Evolutionary conservation across 2,329 filamentous ascomycete species (phyloP), one percentile per base, ranked within the genome.

Genomic region (Claviceps sp.): DNA sequence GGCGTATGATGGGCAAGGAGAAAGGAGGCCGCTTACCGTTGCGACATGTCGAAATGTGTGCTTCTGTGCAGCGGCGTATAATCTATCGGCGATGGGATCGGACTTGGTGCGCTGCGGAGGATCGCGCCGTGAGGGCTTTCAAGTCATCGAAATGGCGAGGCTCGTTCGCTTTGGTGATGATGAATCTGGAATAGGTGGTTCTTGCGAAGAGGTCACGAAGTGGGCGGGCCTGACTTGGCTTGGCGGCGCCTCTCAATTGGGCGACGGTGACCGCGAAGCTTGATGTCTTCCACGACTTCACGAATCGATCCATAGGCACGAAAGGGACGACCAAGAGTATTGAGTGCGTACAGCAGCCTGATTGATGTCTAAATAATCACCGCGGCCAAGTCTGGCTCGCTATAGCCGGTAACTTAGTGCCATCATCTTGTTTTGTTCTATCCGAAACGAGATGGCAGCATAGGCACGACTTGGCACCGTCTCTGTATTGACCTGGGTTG

Each of bases 1-100:
- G 5, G 24, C 22, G 47, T 11, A 18, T 11, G 16, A 11, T 18
- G 40, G n/a, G 20, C 18, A 22, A 24, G 14, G 37, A 14, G 20
- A 20, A 47, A 48, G 38, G 47, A 38, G n/a, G 24, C 20, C 18
- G 24, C 51, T 22, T 42, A 68, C 66, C 66, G 63, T 63, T 68
- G 66, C 60, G 66, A 58, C 66, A 68, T 68, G 48, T n/a, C 30
- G 30, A 34, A 9, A 34, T 34, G 36, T 22, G 48, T 43, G 48
- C 42, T 24, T 40, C 5, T 22, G 20, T 43, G 41, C 41, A 43
- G 41, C 41, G 14, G 20, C 30, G 30, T 34, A 20, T 24, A 13
- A 7, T 43, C 18, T 6, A 6, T 24, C 41, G 41, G 24, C 43
- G 43, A 20, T 16, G 22, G 22, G 22, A 30, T 44, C 14, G 42